Evolutionary conservation across 129 eudicot genomes (phyloP).

Genomic region (Saussurea involucrata): DNA sequence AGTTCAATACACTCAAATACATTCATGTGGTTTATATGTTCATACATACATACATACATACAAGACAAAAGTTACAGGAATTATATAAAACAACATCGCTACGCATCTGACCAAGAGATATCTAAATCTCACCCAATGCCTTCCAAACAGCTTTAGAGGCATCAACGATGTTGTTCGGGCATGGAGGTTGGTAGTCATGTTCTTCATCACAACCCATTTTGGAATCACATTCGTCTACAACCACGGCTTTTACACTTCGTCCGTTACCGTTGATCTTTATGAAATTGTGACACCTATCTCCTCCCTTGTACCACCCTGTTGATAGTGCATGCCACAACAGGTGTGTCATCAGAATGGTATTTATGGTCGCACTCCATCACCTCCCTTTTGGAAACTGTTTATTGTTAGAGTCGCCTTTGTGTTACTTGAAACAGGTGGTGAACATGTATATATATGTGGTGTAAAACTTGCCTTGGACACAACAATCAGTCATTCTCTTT

Average conservation of each 20-base stretch:
- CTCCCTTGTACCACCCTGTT: slow-evolving; percentile 13
- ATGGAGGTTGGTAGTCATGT: slow-evolving; percentile 37
- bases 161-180: slow-evolving; percentile 29
- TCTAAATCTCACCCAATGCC: slow-evolving; percentile 25
- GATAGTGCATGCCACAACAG: slow-evolving; percentile 17
- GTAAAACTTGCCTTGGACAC: no score
- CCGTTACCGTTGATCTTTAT: slow-evolving; percentile 6
- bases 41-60: background rate
- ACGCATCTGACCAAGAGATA: slow-evolving; percentile 20
- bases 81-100: background rate
- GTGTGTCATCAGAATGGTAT: no score
- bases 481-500: no score
- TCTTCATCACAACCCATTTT: slow-evolving; percentile 27
- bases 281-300: slow-evolving; percentile 3
- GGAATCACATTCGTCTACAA: slow-evolving; percentile 26
- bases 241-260: slow-evolving; percentile 11
- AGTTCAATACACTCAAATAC: background rate
- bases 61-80: background rate
- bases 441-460: no score
- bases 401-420: no score
- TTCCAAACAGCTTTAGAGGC: slow-evolving; percentile 38
- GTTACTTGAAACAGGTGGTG: no score
- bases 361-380: no score
- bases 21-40: no score
- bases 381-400: no score